phyloP scores from a whole-genome alignment of 1,139 yeast species.

The Sugiyamaella castrensis region DNA sequence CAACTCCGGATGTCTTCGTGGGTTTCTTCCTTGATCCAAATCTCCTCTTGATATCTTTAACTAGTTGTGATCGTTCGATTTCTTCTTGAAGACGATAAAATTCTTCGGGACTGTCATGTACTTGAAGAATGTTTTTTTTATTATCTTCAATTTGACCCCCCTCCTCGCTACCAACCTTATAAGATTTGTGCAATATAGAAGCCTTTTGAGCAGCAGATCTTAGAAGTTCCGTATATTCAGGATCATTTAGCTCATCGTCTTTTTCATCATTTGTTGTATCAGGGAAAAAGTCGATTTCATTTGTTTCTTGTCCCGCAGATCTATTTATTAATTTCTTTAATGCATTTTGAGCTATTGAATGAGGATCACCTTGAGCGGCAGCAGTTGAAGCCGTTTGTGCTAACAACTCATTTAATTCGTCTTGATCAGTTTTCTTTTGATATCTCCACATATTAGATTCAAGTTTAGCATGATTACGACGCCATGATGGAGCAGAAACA shows the following conservation, averaged over 20 bases:
- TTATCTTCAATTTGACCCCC: neutral
- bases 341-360: constrained; percentile 8
- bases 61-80: constrained; percentile 25
- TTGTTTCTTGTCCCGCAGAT: neutral
- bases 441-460: constrained; percentile 14
- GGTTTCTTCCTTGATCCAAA: constrained; percentile 21
- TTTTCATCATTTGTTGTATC: constrained; percentile 11
- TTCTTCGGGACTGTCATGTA: constrained; percentile 20
- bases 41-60: constrained; percentile 24
- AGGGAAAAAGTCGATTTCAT: constrained; percentile 16
- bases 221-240: constrained; percentile 2
- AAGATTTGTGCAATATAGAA: no score
- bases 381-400: constrained; percentile 8
- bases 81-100: constrained; percentile 23
- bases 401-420: constrained; percentile 8
- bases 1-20: no score
- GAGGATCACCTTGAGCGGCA: constrained; percentile 4
- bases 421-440: constrained; percentile 11
- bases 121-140: constrained; percentile 7
- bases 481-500: constrained; percentile 4
- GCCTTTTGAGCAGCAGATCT: constrained; percentile 3
- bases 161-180: neutral
- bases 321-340: neutral
- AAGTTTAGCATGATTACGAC: neutral
- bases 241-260: constrained; percentile 7